Base-by-base conservation (phyloP, 1,139 yeast species). In the Suhomyces bolitotheri region DNA sequence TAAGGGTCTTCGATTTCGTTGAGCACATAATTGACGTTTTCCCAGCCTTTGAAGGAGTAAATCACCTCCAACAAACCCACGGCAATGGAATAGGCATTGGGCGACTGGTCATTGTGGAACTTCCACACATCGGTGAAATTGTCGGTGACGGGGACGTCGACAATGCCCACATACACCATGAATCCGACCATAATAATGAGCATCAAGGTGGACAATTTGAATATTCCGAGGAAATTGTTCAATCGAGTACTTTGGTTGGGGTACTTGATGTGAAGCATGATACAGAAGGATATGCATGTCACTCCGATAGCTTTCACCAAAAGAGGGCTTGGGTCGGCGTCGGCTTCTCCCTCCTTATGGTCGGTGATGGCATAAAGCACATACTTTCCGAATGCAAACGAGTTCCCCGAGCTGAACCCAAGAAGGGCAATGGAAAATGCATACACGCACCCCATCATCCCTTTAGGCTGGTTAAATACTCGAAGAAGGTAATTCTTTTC, bases 1-100 rank as follows among this genome's bases (percentile, higher is more conserved):
- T 78, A 76, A 0, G 94, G 94, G 50, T 84, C 60, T 11, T 58
- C 56, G 20, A 68, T 61, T 42, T 69, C 74, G 46, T 54, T 64
- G 19, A 69, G 54, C 7, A 69, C 74, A 38, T 68, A 69, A 43
- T 69, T 69, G 35, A 67, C 74, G 42, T 69, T 69, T 46, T 69
- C 74, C 75, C 75, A 60, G 8, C 71, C 71, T 35, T 64, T 65
- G 43, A 64, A 65, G 6, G 70, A 64, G 51, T 62, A 58, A 7
- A 69, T 62, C 27, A 69, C 66, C 41, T 68, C 73, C 16, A 69
- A 47, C 16, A 68, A 47, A 1, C 71, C 74, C 31, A 68, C 73
- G 2, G 74, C 60, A 1, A 67, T 48, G 5, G 69, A 62, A 41
- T 69, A 68, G 29, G 53, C 43, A 31, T 51, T 54, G 8, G 46